Evolutionary conservation across 192 early-diverging fungal genomes (phyloP), one percentile per base, ranked within the genome.

Genomic region (Coemansia sp.): DNA sequence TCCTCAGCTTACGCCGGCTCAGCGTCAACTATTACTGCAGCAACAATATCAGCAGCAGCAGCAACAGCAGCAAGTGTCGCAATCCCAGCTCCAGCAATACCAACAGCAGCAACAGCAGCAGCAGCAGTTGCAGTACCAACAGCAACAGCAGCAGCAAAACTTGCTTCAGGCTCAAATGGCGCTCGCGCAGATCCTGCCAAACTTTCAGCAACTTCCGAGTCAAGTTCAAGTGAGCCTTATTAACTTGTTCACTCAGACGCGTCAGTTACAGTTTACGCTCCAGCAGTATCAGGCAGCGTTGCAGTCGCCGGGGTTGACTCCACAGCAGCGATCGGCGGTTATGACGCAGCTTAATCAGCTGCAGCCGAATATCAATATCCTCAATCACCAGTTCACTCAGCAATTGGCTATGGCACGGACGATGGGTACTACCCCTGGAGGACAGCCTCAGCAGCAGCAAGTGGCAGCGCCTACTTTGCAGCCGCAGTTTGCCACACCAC

Each of bases 151-250:
- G n/a, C 73, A 66, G 62, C 66, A 70, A n/a, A 49, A 66, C 71
- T 70, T 67, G 17, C 42, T 60, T 17, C 79, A 82, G 79, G 38
- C 63, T 23, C 79, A 80, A 38, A 61, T 76, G 60, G 46, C 39
- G 26, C 38, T 74, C 43, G 47, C 43, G 23, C 66, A 74, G 49
- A 60, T 72, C 16, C 30, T 71, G 42, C 73, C 72, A 9, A 68
- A 69, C 55, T 69, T 75, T 33, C 40, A 50, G 53, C 73, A 69
- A 19, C 62, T 80, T 8, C 77, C 77, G 6, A 21, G 26, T 1
- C 58, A 53, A 30, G 26, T 71, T 8, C 77, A 74, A 39, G 3
- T 52, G 3, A 64, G 13, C 16, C 50, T 74, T 28, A 50, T 70
- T 1, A 40, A 40, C 6, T 50, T 70, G 16, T 63, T 58, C 28